Evolutionary conservation across 2,329 filamentous ascomycete genomes (phyloP), one percentile per base, ranked within the genome.

Genomic region (Scytalidium lignicola): DNA sequence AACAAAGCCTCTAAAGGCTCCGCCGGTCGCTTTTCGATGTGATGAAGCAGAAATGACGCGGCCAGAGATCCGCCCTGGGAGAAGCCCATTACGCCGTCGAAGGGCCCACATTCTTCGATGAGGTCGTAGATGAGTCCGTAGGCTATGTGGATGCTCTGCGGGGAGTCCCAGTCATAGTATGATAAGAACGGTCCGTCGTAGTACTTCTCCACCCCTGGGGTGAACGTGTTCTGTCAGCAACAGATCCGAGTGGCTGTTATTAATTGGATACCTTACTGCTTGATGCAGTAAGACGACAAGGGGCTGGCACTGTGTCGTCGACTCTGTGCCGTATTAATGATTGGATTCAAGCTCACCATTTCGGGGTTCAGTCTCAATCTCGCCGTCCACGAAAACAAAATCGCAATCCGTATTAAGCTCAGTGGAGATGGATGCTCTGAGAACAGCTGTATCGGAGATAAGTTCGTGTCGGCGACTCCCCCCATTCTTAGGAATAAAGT

Each of bases 61-160:
- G 46, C 46, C n/a, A 51, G 13, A n/a, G 50, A 17, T n/a, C 50
- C 52, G 10, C 52, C 54, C 37, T 53, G 50, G 10, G 50, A 53
- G 39, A 53, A 56, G 9, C 23, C 52, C 9, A 56, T 15, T 1
- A 53, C 49, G 10, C 44, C 54, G 41, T 56, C 54, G 43, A 51
- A 56, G 1, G 52, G 54, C 3, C 52, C 52, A 37, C 32, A 37
- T 15, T 37, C 32, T 17, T 37, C 32, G 15, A 37, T 37, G 32
- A 37, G 32, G 5, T 37, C 32, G 32, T 37, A 37, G 5, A 37
- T 8, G 8, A 37, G 32, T 7, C 12, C 10, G 32, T 37, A 37
- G n/a, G 32, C 32, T 5, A 5, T 17, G 8, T 17, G 32, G n/a
- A 37, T 37, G 32, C 32, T 37, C 15, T 37, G 32, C 32, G 32